Percentiles rank a stretch among this genome's conserved stretches.
phyloP scores from a whole-genome alignment of 139 green algal species.

The Chlorella vulgaris region DNA sequence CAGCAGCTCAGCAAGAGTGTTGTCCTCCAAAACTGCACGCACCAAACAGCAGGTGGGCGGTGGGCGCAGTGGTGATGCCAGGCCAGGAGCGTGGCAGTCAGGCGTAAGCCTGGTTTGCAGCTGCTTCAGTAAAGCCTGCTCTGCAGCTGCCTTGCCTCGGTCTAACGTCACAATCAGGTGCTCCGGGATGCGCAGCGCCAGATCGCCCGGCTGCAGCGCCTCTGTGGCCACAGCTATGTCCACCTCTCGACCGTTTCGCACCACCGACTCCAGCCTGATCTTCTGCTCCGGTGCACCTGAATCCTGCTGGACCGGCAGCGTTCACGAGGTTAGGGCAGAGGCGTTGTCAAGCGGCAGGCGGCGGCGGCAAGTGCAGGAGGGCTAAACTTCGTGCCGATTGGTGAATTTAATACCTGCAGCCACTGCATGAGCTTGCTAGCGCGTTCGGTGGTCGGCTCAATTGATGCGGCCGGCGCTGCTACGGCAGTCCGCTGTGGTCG shows the following conservation, averaged over 20 bases:
- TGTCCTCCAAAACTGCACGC: constrained; percentile 18
- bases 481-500: too few species aligned
- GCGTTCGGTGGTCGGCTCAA: background rate
- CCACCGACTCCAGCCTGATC: constrained; percentile 16
- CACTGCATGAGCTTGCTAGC: constrained; percentile 16
- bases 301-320: constrained; percentile 30
- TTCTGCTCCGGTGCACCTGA: constrained; percentile 40
- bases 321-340: background rate
- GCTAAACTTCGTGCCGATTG: too few species aligned
- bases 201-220: constrained; percentile 63
- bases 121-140: too few species aligned
- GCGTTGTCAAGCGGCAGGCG: background rate
- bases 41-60: too few species aligned
- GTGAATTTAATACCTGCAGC: constrained; percentile 18
- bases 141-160: too few species aligned
- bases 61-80: too few species aligned
- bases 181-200: constrained; percentile 80
- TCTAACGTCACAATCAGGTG: constrained; percentile 86
- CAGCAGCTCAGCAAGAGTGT: constrained; percentile 82
- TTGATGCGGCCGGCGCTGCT: too few species aligned
- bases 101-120: too few species aligned
- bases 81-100: too few species aligned
- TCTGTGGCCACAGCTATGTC: constrained; percentile 57
- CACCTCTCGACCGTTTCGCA: constrained; percentile 28
- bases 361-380: background rate